Conservation (phyloP, 371 early-diverging fungal species). For the Mortierella sp. region DNA sequence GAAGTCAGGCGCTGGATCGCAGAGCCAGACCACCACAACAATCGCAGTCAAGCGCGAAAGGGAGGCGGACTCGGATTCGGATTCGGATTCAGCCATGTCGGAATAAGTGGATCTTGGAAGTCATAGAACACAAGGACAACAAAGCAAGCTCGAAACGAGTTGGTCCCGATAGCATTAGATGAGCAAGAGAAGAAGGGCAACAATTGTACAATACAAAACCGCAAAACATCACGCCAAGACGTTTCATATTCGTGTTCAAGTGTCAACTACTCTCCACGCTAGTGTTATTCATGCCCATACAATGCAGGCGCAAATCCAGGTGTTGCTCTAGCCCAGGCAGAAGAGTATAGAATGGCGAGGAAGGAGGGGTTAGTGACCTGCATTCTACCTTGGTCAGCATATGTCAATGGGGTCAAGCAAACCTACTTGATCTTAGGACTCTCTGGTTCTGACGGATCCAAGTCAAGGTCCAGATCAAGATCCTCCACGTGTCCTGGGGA, state of each 20-base stretch:
- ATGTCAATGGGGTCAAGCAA: not conserved
- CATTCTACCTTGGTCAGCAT: no score
- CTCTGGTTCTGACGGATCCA: constrained; percentile 8
- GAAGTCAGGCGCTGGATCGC: constrained; percentile 17
- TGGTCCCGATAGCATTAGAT: not conserved
- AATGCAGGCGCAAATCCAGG: constrained; percentile 42
- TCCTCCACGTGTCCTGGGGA: not conserved
- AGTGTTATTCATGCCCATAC: constrained; percentile 10
- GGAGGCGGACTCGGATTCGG: constrained; percentile 47
- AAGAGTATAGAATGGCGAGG: not conserved
- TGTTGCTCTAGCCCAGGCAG: constrained; percentile 10
- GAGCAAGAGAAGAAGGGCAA: not conserved
- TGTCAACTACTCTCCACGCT: no score
- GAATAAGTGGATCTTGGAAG: no score
- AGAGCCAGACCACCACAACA: not conserved
- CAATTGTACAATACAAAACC: constrained; percentile 15
- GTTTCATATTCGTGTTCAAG: no score
- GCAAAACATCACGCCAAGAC: no score
- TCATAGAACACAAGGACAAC: no score
- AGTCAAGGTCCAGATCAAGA: constrained; percentile 9
- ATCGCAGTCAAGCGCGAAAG: constrained; percentile 35
- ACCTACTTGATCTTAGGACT: constrained; percentile 29
- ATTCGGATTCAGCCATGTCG: constrained; percentile 40
- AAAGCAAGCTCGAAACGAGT: not conserved
- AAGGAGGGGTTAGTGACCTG: no score